phyloP scores from a whole-genome alignment of 2,329 filamentous ascomycete species.

The Diplodia mutila region DNA sequence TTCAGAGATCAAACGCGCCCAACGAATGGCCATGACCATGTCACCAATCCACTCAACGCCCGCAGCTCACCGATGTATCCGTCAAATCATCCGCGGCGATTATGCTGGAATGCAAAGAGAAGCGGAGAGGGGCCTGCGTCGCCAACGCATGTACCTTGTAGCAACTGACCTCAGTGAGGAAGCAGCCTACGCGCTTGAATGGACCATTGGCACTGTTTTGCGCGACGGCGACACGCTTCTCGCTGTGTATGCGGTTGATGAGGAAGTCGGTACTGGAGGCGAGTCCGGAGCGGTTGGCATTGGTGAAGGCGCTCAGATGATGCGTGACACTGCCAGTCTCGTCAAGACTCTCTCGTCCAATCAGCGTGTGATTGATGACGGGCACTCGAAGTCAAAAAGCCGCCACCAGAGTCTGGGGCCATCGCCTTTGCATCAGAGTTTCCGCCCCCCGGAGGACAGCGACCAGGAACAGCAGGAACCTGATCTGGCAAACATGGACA shows the following conservation, averaged over 20 bases:
- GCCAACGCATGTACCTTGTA: conserved; percentile 89
- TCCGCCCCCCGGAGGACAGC: conserved; percentile 36
- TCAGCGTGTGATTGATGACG: conserved; percentile 33
- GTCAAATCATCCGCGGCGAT: conserved; percentile 88
- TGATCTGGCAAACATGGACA: conserved; percentile 47
- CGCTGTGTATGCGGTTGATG: conserved; percentile 90
- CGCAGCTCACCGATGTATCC: conserved; percentile 78
- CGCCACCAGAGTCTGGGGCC: conserved; percentile 35
- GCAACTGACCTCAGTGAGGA: conserved; percentile 94
- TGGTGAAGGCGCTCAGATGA: conserved; percentile 73
- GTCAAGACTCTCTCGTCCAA: conserved; percentile 65
- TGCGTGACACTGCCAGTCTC: conserved; percentile 74
- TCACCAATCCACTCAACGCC: conserved; percentile 78
- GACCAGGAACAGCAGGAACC: conserved; percentile 29
- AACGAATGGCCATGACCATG: conserved; percentile 79
- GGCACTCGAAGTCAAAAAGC: conserved; percentile 34
- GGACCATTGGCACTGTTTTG: conserved; percentile 94
- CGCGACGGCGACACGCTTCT: conserved; percentile 93
- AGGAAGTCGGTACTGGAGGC: conserved; percentile 63
- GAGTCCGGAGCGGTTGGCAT: conserved; percentile 59
- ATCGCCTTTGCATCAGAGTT: conserved; percentile 40
- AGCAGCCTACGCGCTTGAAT: conserved; percentile 92
- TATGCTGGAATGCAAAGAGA: conserved; percentile 75
- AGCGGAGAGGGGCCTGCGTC: conserved; percentile 75
- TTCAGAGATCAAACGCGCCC: conserved; percentile 83